Evolutionary conservation across 352 stramenopile species (phyloP).

Genomic region (Peronosclerospora sorghi): DNA sequence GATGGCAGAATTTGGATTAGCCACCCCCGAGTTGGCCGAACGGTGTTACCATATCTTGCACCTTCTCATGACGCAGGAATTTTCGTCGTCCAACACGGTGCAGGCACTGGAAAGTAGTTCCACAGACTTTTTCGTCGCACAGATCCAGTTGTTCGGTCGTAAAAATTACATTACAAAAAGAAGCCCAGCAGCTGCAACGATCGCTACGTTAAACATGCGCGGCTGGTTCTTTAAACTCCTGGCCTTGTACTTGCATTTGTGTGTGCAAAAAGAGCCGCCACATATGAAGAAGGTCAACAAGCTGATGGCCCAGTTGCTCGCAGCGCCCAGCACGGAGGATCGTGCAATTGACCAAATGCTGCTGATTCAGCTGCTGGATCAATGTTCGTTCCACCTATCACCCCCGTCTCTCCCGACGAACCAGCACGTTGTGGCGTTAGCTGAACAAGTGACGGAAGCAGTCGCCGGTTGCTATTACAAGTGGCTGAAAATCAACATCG

Average conservation of each 20-base stretch:
- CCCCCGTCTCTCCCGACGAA: slow-evolving; percentile 53
- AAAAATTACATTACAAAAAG: slow-evolving; percentile 33
- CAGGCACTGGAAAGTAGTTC: slow-evolving; percentile 45
- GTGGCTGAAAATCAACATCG: slow-evolving; percentile 72
- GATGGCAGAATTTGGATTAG: slow-evolving; percentile 51
- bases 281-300: slow-evolving; percentile 60
- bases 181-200: slow-evolving; percentile 22
- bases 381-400: slow-evolving; percentile 51
- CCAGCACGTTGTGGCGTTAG: slow-evolving; percentile 55
- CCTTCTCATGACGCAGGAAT: slow-evolving; percentile 51
- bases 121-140: slow-evolving; percentile 55
- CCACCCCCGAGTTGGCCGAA: slow-evolving; percentile 50
- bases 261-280: slow-evolving; percentile 54
- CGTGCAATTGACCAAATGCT: slow-evolving; percentile 41
- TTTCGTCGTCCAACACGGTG: slow-evolving; percentile 43
- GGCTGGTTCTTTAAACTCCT: slow-evolving; percentile 79
- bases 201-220: slow-evolving; percentile 64
- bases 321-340: slow-evolving; percentile 13
- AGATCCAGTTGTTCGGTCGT: slow-evolving; percentile 49
- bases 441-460: slow-evolving; percentile 44
- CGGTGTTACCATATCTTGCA: slow-evolving; percentile 61
- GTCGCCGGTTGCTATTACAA: slow-evolving; percentile 63
- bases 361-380: slow-evolving; percentile 51
- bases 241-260: slow-evolving; percentile 66
- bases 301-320: slow-evolving; percentile 42